Base-by-base conservation (phyloP, 2,329 filamentous ascomycete species). In the Fusarium continuum region DNA sequence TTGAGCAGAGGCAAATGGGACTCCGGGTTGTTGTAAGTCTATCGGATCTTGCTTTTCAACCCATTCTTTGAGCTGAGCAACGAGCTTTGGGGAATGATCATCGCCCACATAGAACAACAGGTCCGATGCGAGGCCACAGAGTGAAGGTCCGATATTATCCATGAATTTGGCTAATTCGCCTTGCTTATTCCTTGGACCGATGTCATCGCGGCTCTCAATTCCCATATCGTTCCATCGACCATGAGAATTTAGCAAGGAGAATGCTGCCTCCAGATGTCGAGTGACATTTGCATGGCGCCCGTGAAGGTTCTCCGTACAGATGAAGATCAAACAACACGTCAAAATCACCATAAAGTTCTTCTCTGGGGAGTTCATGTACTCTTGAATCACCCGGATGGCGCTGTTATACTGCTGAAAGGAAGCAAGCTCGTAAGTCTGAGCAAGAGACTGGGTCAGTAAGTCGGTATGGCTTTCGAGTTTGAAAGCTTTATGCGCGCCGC, bases 251-350 rank as follows among this genome's bases (percentile, higher is more conserved):
- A 60, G 1, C 0, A 60, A 0, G 0, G 56, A 47, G 5, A 60
- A 60, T 0, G 55, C 56, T 0, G 55, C 48, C 14, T 60, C 56
- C 1, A 60, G n/a, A 4, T 63, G 60, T 4, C 46, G 28, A 3
- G 35, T 19, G 1, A 58, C 45, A 5, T 63, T 63, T 1, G 7
- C 5, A 9, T 63, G 16, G 2, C 52, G 41, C 0, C 58, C 60
- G 8, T 63, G 45, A 2, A 63, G 22, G 5, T 29, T 34, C 23
- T 63, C 60, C 0, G 23, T 63, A 14, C 60, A 63, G 4, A 63
- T 63, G 4, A 63, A 63, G 11, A 63, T 34, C 5, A 63, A 2
- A 3, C 60, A 63, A 5, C 60, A 63, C 1, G 50, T 63, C 1
- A 63, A 4, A 13, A 60, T 43, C 2, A 54, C 50, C 19, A 63